Evolutionary conservation across 306 rosid species (phyloP).

Genomic region (Boehmeria nivea): DNA sequence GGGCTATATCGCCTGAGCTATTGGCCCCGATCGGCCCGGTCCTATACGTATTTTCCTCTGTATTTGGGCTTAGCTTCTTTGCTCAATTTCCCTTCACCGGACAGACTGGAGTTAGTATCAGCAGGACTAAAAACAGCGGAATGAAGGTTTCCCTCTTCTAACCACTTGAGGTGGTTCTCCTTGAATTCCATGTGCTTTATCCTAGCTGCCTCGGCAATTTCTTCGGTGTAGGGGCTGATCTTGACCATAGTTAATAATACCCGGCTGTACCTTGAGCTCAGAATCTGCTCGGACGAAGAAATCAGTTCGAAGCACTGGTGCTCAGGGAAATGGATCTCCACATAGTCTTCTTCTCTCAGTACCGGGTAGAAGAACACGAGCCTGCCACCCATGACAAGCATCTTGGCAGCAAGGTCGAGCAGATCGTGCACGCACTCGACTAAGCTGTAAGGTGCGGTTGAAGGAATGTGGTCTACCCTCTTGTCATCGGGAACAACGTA

Average conservation of each 20-base stretch:
- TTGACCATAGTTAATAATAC: slow-evolving; percentile 85
- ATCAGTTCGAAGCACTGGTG: slow-evolving; percentile 71
- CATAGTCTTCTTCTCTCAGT: slow-evolving; percentile 63
- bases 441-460: slow-evolving; percentile 84
- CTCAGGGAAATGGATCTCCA: slow-evolving; percentile 58
- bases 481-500: slow-evolving; percentile 82
- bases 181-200: slow-evolving; percentile 60
- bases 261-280: slow-evolving; percentile 84
- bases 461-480: slow-evolving; percentile 87
- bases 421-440: slow-evolving; percentile 94
- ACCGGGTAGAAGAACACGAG: slow-evolving; percentile 94
- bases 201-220: slow-evolving; percentile 69
- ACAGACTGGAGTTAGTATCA: slow-evolving; percentile 31
- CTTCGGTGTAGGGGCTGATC: slow-evolving; percentile 56
- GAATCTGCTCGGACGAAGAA: slow-evolving; percentile 76
- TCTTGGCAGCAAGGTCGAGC: slow-evolving; percentile 82
- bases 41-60: slow-evolving; percentile 86
- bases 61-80: slow-evolving; percentile 79
- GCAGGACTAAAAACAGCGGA: slow-evolving; percentile 77
- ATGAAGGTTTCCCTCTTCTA: slow-evolving; percentile 95
- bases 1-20: neutral
- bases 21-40: too few species aligned
- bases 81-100: slow-evolving; percentile 33
- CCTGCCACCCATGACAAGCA: slow-evolving; percentile 78
- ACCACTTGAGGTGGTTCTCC: slow-evolving; percentile 91